Base-by-base conservation (phyloP, 768 basidiomycete species). In the Phaeolepiota aurea region DNA sequence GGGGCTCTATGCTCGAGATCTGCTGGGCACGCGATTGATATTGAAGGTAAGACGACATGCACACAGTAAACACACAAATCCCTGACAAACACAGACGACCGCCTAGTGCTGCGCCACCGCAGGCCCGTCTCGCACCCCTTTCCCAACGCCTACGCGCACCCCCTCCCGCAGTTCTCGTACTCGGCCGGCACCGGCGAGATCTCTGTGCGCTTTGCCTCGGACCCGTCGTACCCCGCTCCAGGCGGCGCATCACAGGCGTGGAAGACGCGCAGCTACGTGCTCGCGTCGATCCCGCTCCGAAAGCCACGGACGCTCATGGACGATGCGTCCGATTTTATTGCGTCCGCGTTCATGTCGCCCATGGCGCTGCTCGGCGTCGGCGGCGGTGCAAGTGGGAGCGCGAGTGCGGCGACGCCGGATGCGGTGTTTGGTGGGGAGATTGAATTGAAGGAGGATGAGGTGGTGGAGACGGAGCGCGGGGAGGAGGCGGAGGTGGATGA, bases 401-500 rank as follows among this genome's bases (percentile, higher is more conserved):
- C 45, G 15, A 40, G 50, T 16, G 53, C 63, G 1, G 48, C 56
- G 13, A 79, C 71, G 4, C 79, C 82, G 1, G 82, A 86, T 37
- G 74, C 81, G 22, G 79, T 87, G 20, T 79, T 77, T 51, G 64
- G 68, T 44, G 74, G 72, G 22, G 71, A 74, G 45, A 81, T 87
- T 42, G 87, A 90, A 49, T 53, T 91, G 46, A 61, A 69, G 32
- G 87, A 89, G 51, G 77, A 87, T 42, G 87, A 91, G 48, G 70
- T 88, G 13, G 54, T 87, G 40, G 87, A 90, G 44, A 77, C 81
- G 48, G 87, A 91, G 38, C 70, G 80, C 16, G 78, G 76, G 4
- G 84, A 85, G 56, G 87, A 87, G 43, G 79, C 73, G 2, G 86
- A 87, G 55, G 74, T 79, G 11, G 87, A 91, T 51, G 81, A 90